Base-by-base conservation (phyloP, 177 flowering plant genomes). In the Vitis hybrid region DNA sequence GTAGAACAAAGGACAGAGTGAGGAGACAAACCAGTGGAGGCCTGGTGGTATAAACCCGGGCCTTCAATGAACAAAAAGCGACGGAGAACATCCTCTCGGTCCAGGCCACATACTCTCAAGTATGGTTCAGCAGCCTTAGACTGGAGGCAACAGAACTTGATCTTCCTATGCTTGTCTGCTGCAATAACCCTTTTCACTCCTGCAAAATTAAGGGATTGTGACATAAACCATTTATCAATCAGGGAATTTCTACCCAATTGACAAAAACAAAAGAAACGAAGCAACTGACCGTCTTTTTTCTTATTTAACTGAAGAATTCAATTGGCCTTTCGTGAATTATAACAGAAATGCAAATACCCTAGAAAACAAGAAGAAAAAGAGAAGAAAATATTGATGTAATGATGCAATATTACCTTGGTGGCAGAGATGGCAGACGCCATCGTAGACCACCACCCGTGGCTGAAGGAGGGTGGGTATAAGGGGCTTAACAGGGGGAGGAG, bases 341-440 rank as follows among this genome's bases (percentile, higher is more conserved):
- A 49, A 63, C 14, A 10, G 14, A 39, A 50, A 49, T 12, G n/a
- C 50, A 4, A 5, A 68, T 19, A 68, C 62, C 61, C 60, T 45
- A 58, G 2, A 57, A 31, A 64, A 60, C 2, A n/a, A 2, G 9
- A 56, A 49, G 2, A 62, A 48, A 59, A 45, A 2, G 21, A 14
- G 18, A 29, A 15, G 6, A 55, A n/a, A 39, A 62, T 71, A 22
- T 2, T 5, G 53, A 8, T 59, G 3, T 16, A 19, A 10, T 2
- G 56, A 45, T 51, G 5, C 0, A 49, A 18, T 12, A 16, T 9
- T 72, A 94, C 98, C 97, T 10, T 74, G 19, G 78, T 92, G 96
- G 73, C 98, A 94, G 76, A 94, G 96, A 76, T 86, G 97, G 81
- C 98, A 94, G 68, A 89, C 93, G 56, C 98, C 98, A 72, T 94